Evolutionary conservation across 1,139 yeast genomes (phyloP).

Genomic region (Komagataea norvegica): DNA sequence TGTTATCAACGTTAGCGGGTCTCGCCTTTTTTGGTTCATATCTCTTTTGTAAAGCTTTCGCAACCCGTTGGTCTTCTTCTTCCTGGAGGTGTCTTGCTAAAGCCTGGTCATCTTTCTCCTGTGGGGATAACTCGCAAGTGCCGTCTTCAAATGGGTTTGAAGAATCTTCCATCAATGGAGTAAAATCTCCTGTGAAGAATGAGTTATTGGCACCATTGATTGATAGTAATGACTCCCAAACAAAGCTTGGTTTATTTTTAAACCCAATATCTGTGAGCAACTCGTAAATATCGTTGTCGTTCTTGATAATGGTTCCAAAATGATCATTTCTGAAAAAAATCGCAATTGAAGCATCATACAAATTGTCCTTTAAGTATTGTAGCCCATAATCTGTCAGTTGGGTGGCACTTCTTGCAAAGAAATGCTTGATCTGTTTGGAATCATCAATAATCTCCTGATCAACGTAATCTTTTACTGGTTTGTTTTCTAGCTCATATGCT

Average conservation of each 20-base stretch:
- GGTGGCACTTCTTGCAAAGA: constrained; percentile 46
- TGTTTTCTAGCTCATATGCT: constrained; percentile 30
- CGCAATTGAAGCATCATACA: constrained; percentile 47
- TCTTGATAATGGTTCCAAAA: constrained; percentile 64
- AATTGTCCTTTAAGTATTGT: constrained; percentile 33
- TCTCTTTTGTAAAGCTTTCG: constrained; percentile 41
- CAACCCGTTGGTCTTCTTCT: constrained; percentile 55
- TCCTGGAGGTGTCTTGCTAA: constrained; percentile 54
- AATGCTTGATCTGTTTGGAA: constrained; percentile 28
- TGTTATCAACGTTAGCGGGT: constrained; percentile 8
- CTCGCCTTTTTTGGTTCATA: constrained; percentile 13
- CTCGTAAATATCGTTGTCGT: constrained; percentile 45
- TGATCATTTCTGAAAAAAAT: constrained; percentile 84
- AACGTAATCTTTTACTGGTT: constrained; percentile 17
- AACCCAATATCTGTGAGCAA: constrained; percentile 74
- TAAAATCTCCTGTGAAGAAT: constrained; percentile 60
- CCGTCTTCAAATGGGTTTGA: constrained; percentile 20
- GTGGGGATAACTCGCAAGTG: constrained; percentile 8
- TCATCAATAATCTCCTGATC: constrained; percentile 28
- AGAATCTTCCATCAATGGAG: constrained; percentile 32
- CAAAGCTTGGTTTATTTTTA: constrained; percentile 42
- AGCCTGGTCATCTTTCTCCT: constrained; percentile 34
- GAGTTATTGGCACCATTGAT: constrained; percentile 62
- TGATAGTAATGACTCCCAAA: constrained; percentile 74
- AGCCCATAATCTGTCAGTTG: constrained; percentile 71